Base-by-base conservation (phyloP, 2,329 filamentous ascomycete genomes). In the Xylariaceae sp. region DNA sequence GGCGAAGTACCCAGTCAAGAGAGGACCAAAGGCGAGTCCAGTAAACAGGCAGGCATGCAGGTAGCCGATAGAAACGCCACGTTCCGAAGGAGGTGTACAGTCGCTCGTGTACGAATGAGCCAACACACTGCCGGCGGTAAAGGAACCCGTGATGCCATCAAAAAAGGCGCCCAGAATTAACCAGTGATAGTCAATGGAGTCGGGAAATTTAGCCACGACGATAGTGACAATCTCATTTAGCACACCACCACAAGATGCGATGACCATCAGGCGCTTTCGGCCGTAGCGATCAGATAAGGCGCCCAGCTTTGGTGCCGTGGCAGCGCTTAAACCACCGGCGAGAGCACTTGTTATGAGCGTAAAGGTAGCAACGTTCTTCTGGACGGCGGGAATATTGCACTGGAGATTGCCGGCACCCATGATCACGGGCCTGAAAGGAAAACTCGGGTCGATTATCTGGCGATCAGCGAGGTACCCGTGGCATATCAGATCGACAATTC, bases 21-120 rank as follows among this genome's bases (percentile, higher is more conserved):
- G 80, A 7, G 95, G 95, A 0, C 95, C 95, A 29, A 93, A 74
- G 0, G 95, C 93, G 44, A 98, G 85, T n/a, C 95, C 95, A 1
- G 84, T 82, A 72, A 96, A 98, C 7, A 99, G 79, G 64, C 89
- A 92, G 10, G 91, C 92, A 67, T 98, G 91, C 66, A 98, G 88
- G 70, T 93, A 93, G 6, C 91, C 93, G 71, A 98, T 95, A 3
- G 87, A 85, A 7, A 96, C 89, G 57, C 89, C 90, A 19, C 95
- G 86, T 67, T 85, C 85, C 26, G 89, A 88, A 0, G 92, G 90
- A 3, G 89, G 79, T 0, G 92, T 93, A 73, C 91, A 96, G 73
- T 99, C 95, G 41, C 91, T 88, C 12, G 90, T 88, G 73, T 98
- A 99, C 0, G 93, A 91, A 71, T 96, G 88, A 20, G 86, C 87